A percentile compares a stretch with the other conserved stretches of the same genome.
phyloP scores from a whole-genome alignment of 768 basidiomycete genomes.

The Cantharellus anzutake region DNA sequence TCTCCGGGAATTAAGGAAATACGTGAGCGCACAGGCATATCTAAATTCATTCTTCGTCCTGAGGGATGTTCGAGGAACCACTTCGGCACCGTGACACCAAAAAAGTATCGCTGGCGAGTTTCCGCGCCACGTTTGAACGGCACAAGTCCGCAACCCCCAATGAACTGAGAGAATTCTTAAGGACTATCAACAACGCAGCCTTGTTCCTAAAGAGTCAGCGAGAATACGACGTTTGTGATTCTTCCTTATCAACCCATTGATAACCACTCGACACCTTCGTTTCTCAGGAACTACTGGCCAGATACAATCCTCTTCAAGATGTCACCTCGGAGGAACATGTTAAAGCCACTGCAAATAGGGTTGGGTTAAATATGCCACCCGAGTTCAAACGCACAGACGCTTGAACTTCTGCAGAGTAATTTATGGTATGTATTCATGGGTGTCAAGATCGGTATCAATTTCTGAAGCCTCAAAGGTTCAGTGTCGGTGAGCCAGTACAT shows the following conservation, averaged over 20 bases:
- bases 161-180: not conserved
- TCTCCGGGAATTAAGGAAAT: not conserved
- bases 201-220: conserved; percentile 4
- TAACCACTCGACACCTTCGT: not conserved
- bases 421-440: too few relatives aligned
- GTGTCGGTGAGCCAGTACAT: too few relatives aligned
- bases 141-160: not conserved
- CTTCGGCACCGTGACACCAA: not conserved
- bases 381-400: conserved; percentile 5
- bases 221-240: conserved; percentile 1
- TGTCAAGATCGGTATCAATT: too few relatives aligned
- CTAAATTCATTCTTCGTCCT: not conserved
- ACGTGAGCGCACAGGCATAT: not conserved
- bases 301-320: conserved; percentile 75
- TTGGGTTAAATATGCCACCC: conserved; percentile 71
- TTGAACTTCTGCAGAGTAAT: too few relatives aligned
- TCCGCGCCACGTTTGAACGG: not conserved
- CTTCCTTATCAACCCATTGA: not conserved
- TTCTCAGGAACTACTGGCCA: conserved; percentile 49
- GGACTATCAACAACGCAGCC: not conserved
- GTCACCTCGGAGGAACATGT: conserved; percentile 65
- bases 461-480: too few relatives aligned
- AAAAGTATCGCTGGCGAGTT: not conserved
- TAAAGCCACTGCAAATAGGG: conserved; percentile 51
- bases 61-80: not conserved